Evolutionary conservation across 768 basidiomycete species (phyloP), one percentile per base, ranked within the genome.

Genomic region (Tulasnella calospora): DNA sequence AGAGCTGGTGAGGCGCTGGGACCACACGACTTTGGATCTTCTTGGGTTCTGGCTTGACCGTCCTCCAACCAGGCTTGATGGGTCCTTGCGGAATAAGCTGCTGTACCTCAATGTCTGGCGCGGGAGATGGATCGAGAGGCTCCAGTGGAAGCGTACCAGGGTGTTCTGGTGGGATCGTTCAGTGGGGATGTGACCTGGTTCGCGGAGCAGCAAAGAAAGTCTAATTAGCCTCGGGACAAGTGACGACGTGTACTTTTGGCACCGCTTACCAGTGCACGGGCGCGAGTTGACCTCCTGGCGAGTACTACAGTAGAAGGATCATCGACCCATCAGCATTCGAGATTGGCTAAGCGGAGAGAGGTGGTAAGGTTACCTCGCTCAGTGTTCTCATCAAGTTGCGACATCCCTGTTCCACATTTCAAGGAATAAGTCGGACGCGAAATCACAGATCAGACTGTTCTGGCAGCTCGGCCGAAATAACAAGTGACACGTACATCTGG

Each of bases 311-410:
- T n/a, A 19, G 35, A 71, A 71, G 3, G 27, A n/a, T 30, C 10
- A 17, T 19, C 1, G 17, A 6, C 30, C 19, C 23, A 61, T 71
- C 35, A 71, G 71, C 35, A 47, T 21, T 17, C 3, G 17, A 38
- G 71, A 36, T 44, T 71, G 19, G 1, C 21, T 15, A 44, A 36
- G 35, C 15, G 7, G 2, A 9, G 10, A 17, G 71, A 71, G 5
- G 23, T 19, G 71, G 8, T n/a, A 38, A 12, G 23, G 8, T 44
- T 71, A 71, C 71, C 71, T 71, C 36, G 71, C 71, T 71, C 71
- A 71, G 17, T 10, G 71, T 71, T 36, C 36, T 71, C 71, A 71
- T 71, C 71, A 71, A 44, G 36, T 71, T 36, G 71, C 71, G 30
- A 71, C 41, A 19, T 71, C 71, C 36, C 71, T 71, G 71, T 71